Conservation (phyloP, 2,329 filamentous ascomycete genomes). For the Beauveria sp. region DNA sequence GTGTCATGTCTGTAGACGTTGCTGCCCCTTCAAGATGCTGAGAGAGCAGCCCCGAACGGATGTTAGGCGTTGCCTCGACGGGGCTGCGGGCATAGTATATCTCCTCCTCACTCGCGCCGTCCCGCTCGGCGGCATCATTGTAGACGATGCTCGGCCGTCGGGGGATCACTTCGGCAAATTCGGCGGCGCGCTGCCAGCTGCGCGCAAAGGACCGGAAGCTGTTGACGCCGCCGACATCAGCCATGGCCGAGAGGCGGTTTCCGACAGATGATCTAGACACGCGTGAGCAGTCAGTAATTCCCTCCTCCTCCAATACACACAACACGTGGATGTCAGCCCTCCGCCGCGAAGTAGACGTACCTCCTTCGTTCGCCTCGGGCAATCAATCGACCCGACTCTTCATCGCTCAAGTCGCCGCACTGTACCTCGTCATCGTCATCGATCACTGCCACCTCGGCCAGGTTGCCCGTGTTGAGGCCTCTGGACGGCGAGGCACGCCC, state of each 20-base stretch:
- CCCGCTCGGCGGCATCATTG: conserved; percentile 40
- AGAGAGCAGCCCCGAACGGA: conserved; percentile 39
- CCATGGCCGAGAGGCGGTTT: conserved; percentile 47
- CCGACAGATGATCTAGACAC: conserved; percentile 49
- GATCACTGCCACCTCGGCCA: conserved; percentile 46
- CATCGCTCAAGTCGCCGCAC: conserved; percentile 17
- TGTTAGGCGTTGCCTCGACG: conserved; percentile 26
- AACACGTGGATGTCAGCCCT: neutral
- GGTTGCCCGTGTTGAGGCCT: conserved; percentile 10
- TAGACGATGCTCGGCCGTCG: conserved; percentile 68
- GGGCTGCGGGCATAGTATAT: conserved; percentile 35
- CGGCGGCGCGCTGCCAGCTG: conserved; percentile 85
- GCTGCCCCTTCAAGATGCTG: conserved; percentile 40
- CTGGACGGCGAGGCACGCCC: neutral
- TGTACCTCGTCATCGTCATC: conserved; percentile 32
- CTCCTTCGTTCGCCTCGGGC: conserved; percentile 24
- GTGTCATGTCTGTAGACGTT: conserved; percentile 14
- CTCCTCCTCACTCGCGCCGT: conserved; percentile 19
- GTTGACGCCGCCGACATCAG: conserved; percentile 81
- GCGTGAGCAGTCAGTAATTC: neutral
- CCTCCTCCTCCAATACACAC: neutral
- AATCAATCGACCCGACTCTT: conserved; percentile 19
- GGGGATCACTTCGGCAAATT: conserved; percentile 80
- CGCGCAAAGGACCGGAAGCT: conserved; percentile 89
- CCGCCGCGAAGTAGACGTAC: conserved; percentile 12